Percentiles rank a stretch among this genome's conserved stretches.
These are phyloP conservation scores for Karstenula rhodostoma DNA, from an alignment of 2,329 filamentous ascomycete genomes.

Conservation along the genomic window DNA sequence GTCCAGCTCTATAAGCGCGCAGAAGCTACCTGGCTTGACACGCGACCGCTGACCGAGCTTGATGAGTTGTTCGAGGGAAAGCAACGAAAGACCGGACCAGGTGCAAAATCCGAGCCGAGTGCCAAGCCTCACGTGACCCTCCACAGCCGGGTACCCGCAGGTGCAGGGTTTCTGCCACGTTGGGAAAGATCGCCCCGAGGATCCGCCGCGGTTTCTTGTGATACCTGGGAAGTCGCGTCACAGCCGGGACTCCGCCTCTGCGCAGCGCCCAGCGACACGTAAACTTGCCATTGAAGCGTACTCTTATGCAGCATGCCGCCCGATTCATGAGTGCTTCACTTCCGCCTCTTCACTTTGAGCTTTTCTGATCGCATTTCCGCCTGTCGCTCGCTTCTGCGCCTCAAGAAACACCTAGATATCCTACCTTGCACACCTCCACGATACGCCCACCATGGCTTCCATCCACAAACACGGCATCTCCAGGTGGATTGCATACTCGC, in stretches of 20 bases:
- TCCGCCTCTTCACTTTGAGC: constrained; percentile 13
- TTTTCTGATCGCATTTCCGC: constrained; percentile 6
- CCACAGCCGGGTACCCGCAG: constrained; percentile 3
- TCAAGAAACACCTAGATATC: constrained; percentile 18
- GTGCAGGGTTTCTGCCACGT: constrained; percentile 17
- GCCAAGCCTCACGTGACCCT: constrained; percentile 4
- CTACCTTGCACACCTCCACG: constrained; percentile 25
- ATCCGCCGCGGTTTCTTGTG: constrained; percentile 24
- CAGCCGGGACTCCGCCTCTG: constrained; percentile 36
- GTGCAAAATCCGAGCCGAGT: not conserved
- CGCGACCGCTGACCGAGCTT: constrained; percentile 8
- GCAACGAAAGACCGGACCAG: constrained; percentile 5
- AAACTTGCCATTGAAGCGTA: constrained; percentile 33
- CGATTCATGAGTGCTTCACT: constrained; percentile 30
- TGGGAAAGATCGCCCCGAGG: constrained; percentile 13
- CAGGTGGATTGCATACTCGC: constrained; percentile 84
- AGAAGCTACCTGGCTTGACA: constrained; percentile 4
- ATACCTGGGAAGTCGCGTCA: constrained; percentile 39
- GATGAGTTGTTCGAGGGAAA: constrained; percentile 3
- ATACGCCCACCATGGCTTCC: constrained; percentile 50
- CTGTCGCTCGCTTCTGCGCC: constrained; percentile 8
- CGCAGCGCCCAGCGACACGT: constrained; percentile 38
- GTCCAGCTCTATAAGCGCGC: constrained; percentile 12
- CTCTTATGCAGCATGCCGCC: constrained; percentile 40
- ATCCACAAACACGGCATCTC: constrained; percentile 68